Percentiles rank a stretch among this genome's conserved stretches.
Evolutionary conservation across 2,329 filamentous ascomycete species (phyloP).

Genomic region (Thelonectria discophora): DNA sequence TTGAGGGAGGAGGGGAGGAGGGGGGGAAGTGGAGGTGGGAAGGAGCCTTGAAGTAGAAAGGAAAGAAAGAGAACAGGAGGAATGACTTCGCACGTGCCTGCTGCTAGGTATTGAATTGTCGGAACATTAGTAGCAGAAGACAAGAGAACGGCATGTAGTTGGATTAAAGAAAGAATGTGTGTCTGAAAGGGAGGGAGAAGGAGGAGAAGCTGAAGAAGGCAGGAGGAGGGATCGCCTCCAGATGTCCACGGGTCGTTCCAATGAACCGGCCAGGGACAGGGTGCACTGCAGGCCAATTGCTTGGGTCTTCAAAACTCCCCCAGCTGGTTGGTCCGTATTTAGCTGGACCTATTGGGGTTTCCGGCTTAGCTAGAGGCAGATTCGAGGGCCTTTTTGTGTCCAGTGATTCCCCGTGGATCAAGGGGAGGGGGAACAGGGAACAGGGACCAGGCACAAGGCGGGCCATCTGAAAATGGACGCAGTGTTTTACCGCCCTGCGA

Average conservation of each 20-base stretch:
- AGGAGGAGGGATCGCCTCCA: constrained; percentile 9
- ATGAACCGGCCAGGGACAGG: background rate
- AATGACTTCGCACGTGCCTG: background rate
- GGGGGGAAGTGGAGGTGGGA: constrained; percentile 8
- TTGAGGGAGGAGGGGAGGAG: constrained; percentile 6
- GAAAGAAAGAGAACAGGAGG: background rate
- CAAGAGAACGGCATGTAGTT: constrained; percentile 3
- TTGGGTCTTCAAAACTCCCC: background rate
- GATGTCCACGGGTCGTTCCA: constrained; percentile 13
- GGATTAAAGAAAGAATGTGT: background rate
- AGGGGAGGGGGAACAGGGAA: background rate
- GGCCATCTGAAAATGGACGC: background rate
- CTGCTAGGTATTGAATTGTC: background rate
- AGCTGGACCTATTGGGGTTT: background rate
- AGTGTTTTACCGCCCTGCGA: background rate
- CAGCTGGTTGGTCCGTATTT: constrained; percentile 1
- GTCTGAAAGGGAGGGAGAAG: constrained; percentile 10
- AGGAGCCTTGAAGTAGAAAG: background rate
- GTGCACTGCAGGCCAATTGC: constrained; percentile 1
- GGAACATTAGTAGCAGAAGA: background rate
- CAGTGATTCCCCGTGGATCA: background rate
- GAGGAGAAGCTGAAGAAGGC: constrained; percentile 10
- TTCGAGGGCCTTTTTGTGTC: background rate
- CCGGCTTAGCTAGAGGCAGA: background rate
- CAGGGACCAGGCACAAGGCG: background rate